Evolutionary conservation across 1,139 yeast genomes (phyloP).

Genomic region (Trichomonascaceae sp.): DNA sequence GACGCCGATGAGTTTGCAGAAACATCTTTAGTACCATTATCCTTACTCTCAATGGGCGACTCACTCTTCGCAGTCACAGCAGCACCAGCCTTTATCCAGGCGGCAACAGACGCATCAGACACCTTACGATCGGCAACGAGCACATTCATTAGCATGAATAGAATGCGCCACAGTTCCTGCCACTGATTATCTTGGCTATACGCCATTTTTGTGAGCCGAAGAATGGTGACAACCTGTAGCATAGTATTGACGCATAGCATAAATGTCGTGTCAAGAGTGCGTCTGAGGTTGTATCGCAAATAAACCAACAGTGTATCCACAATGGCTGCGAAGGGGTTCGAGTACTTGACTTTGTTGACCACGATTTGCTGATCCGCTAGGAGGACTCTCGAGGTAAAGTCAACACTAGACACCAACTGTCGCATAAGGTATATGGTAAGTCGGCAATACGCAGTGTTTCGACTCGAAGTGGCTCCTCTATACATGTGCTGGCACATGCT

Average conservation of each 20-base stretch:
- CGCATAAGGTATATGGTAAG: neutral
- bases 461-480: neutral
- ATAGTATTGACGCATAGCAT: constrained; percentile 17
- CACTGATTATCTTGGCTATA: constrained; percentile 15
- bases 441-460: neutral
- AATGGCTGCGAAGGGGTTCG: constrained; percentile 5
- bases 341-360: neutral
- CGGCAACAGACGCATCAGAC: neutral
- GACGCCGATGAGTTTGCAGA: neutral
- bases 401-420: neutral
- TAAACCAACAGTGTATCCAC: constrained; percentile 24
- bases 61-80: neutral
- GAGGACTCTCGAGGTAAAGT: neutral
- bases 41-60: neutral
- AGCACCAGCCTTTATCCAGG: neutral
- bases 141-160: neutral
- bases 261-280: constrained; percentile 21
- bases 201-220: constrained; percentile 11
- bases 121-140: neutral
- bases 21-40: too few species aligned
- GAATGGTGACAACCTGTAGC: constrained; percentile 16
- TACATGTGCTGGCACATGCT: neutral
- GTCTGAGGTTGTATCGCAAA: constrained; percentile 22
- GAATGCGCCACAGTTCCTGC: constrained; percentile 25
- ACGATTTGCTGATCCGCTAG: neutral